Conservation (phyloP, 768 basidiomycete genomes). For the Sporobolomyces roseus region DNA sequence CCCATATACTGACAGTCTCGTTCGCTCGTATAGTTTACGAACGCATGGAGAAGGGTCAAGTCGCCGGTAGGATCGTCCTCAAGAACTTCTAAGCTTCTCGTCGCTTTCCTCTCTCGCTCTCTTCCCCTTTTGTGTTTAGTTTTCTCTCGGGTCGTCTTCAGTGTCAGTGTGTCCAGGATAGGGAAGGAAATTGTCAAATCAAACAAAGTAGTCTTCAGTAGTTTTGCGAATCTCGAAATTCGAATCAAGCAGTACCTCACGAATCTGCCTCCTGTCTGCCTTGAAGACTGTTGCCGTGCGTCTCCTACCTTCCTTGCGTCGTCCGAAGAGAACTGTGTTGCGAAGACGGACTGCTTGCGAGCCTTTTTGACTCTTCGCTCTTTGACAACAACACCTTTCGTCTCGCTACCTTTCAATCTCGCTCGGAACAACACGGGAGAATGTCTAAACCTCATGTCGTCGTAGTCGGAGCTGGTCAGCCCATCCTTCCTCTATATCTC, state of each 20-base stretch:
- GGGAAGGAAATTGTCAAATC: neutral
- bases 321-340: no score
- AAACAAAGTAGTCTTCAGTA: neutral
- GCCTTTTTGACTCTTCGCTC: no score
- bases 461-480: constrained; percentile 53
- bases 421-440: neutral
- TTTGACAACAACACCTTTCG: no score
- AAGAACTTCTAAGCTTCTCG: constrained; percentile 26
- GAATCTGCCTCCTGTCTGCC: no score
- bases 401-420: neutral
- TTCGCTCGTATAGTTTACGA: constrained; percentile 57
- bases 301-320: no score
- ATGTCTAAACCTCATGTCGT: constrained; percentile 42
- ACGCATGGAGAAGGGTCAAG: constrained; percentile 43
- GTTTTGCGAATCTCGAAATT: neutral
- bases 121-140: no score
- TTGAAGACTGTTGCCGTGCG: no score
- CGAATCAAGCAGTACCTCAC: constrained; percentile 7
- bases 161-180: neutral
- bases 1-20: constrained; percentile 60
- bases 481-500: neutral
- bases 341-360: no score
- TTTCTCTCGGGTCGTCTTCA: no score
- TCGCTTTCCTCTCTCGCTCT: no score
- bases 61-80: constrained; percentile 45